Base-by-base conservation (phyloP, 2,329 filamentous ascomycete species). In the Botryosphaeria dothidea region DNA sequence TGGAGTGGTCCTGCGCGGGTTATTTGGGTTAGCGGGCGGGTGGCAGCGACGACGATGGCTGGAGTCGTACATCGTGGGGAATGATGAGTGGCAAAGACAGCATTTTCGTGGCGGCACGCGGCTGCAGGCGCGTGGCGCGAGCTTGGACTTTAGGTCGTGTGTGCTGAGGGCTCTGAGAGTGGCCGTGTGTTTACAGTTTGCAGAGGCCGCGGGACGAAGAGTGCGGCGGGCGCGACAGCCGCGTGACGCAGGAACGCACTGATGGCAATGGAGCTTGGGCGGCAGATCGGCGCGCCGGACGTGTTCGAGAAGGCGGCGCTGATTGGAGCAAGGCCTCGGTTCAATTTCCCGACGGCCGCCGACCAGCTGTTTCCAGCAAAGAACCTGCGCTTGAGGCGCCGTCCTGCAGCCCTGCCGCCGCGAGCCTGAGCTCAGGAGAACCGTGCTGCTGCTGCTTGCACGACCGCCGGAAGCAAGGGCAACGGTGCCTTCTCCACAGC, bases 51-150 rank as follows among this genome's bases (percentile, higher is more conserved):
- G 52, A 17, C 29, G 19, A 58, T 51, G 48, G 25, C 15, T n/a
- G 45, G 43, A 38, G 60, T 58, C 69, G 58, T 68, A 74, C 72
- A 36, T 70, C 64, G 36, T 70, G 68, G 15, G 72, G 72, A n/a
- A 69, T 61, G 8, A 73, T 71, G 23, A 73, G 66, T 21, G 72
- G 72, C 23, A 74, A 67, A n/a, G 71, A 71, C 31, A 71, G 67
- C 72, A 73, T 73, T 19, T 23, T 61, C 34, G 23, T 4, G 29
- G 36, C 29, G 56, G 56, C n/a, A 17, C 25, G 25, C 23, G 19
- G 54, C 36, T 29, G 38, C 23, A 58, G 54, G 54, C 54, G 54
- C 54, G 54, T 45, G 54, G 45, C 38, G 36, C n/a, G 23, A 29
- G 54, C 54, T 45, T 36, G 54, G 38, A 45, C 54, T 36, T 17